Base-by-base conservation (phyloP, 2,329 filamentous ascomycete species). In the Chaetomiaceae sp. region DNA sequence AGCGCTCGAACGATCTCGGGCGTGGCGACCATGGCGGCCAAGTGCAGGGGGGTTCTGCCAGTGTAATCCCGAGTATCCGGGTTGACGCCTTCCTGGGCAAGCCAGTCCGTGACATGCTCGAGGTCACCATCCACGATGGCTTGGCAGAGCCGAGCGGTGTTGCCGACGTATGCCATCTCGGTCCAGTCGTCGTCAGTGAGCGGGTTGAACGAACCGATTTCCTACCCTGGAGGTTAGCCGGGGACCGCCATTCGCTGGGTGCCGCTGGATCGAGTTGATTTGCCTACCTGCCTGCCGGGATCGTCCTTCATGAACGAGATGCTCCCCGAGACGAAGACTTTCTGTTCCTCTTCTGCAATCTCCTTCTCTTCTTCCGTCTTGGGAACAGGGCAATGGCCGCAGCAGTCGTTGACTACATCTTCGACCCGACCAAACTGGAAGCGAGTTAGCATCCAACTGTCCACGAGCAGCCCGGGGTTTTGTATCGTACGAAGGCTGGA, bases 131-230 rank as follows among this genome's bases (percentile, higher is more conserved):
- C 83, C 4, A 91, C 81, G 51, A 95, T 95, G 1, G 87, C 89
- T 62, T 90, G 85, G 61, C 87, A 95, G 2, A 95, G 74, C 14
- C 79, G 75, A 33, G 81, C 82, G 1, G 87, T 91, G 58, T 90
- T 87, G 10, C 88, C 87, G 31, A 95, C 77, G 58, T 95, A 95
- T 0, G 89, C 88, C 88, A 95, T 93, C 57, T 91, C 87, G 0
- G 89, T 93, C 87, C 89, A 95, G 62, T 93, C 88, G 44, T 88
- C 77, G 37, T 89, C 83, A 0, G 86, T 91, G 33, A 92, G 75
- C 0, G 89, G 89, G 60, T 93, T 86, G 70, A 95, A 95, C 9
- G 77, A 81, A 21, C 78, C 78, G 44, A 81, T 81, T 65, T 79
- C 71, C 51, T 60, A 30, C 14, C 14, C 9, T 4, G 8, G 10